Base-by-base conservation (phyloP, 768 basidiomycete species). In the Russula virescens region DNA sequence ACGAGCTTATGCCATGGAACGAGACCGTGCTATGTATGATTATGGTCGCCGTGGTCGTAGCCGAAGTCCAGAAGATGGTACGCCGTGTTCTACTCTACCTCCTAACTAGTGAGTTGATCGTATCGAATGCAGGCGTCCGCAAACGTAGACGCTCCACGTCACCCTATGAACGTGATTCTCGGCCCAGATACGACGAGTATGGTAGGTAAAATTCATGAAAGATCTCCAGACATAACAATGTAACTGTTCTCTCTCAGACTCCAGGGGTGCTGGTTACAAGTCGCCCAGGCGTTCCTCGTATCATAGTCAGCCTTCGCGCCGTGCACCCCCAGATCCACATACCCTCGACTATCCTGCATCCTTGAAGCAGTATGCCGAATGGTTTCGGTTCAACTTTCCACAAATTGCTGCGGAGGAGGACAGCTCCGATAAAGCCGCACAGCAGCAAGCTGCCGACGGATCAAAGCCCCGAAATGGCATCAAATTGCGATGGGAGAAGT, bases 401-500 rank as follows among this genome's bases (percentile, higher is more conserved):
- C 83, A 87, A 65, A 83, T 88, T 71, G 91, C 89, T 18, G 79
- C 79, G 8, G 89, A 92, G 64, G 92, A 94, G 74, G 91, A 94
- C 70, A 86, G 79, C 55, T 84, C 85, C 51, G 91, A 91, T 77
- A 91, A 91, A 70, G 87, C 84, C 54, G 89, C 89, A 16, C 90
- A 92, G 68, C 86, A 86, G 72, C 87, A 90, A 72, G 89, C 89
- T 9, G 89, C 84, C 19, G 87, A 91, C 69, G 89, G 89, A 42
- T 80, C 85, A 28, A 91, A 89, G 72, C 90, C 91, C 47, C 84
- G 90, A 46, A 89, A 90, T 66, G 90, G 89, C 57, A 92, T 92
- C 75, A 86, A 84, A 74, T 74, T 82, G 63, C 84, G 85, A 53
- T 97, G 94, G 87, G 93, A 96, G 74, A 91, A 91, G 71, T 96